These are phyloP conservation scores for Neurospora sp. DNA, from an alignment of 495 filamentous ascomycete species.

Conservation along the genomic window DNA sequence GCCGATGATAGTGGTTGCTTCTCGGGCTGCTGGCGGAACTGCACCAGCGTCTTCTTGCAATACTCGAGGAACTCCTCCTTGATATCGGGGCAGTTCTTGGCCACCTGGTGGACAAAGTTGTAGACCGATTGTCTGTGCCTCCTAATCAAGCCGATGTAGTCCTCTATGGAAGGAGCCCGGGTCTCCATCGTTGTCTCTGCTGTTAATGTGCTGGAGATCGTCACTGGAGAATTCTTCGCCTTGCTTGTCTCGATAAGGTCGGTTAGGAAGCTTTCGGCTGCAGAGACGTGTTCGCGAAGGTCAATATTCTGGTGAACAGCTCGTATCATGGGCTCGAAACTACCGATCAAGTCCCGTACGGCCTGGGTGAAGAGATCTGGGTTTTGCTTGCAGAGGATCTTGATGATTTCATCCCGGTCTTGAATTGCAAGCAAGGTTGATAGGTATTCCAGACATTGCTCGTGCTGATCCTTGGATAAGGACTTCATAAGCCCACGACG, in stretches of 20 bases:
- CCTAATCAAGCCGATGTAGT: constrained; percentile 47
- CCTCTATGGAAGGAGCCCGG: constrained; percentile 44
- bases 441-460: constrained; percentile 48
- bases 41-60: constrained; percentile 22
- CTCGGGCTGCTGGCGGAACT: constrained; percentile 14
- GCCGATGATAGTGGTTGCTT: neutral
- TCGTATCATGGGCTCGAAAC: constrained; percentile 59
- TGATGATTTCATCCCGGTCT: constrained; percentile 50
- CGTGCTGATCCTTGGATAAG: constrained; percentile 42
- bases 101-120: constrained; percentile 52
- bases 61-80: constrained; percentile 34
- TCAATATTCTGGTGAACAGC: constrained; percentile 53
- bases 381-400: constrained; percentile 43
- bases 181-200: constrained; percentile 4
- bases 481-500: constrained; percentile 15
- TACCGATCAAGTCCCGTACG: constrained; percentile 43
- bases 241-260: constrained; percentile 47
- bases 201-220: neutral
- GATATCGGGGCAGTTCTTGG: constrained; percentile 50
- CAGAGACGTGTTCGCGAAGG: constrained; percentile 46
- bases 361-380: constrained; percentile 52
- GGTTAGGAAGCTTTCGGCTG: constrained; percentile 46
- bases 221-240: constrained; percentile 13
- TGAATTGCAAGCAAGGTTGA: constrained; percentile 45
- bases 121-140: constrained; percentile 45